Evolutionary conservation across 305 asterid species (phyloP).

Genomic region (Striga hermonthica): DNA sequence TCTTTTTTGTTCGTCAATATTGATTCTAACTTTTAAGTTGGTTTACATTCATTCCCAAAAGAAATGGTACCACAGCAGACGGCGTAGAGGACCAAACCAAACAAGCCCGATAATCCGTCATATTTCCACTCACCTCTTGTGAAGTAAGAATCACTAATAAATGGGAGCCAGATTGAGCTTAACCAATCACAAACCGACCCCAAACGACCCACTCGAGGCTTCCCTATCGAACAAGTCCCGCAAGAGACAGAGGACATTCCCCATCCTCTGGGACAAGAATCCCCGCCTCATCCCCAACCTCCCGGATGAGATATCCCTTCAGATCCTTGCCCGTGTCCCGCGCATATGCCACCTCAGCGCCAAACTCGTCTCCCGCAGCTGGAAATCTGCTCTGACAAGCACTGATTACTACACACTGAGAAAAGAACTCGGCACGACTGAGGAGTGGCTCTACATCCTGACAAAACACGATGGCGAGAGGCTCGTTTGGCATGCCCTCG

Average conservation of each 20-base stretch:
- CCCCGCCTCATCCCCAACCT: conserved; percentile 58
- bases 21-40: conserved; percentile 19
- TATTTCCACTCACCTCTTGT: too few species aligned
- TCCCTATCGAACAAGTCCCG: conserved; percentile 43
- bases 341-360: conserved; percentile 48
- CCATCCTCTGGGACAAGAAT: conserved; percentile 55
- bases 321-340: conserved; percentile 72
- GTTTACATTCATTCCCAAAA: conserved; percentile 16
- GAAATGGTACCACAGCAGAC: conserved; percentile 20
- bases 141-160: too few species aligned
- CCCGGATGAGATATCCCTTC: conserved; percentile 75
- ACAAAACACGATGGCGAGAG: conserved; percentile 52
- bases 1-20: neutral
- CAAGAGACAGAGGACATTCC: conserved; percentile 54
- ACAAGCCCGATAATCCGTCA: conserved; percentile 12
- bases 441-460: conserved; percentile 73
- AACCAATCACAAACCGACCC: conserved; percentile 37
- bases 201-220: conserved; percentile 37
- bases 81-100: conserved; percentile 22
- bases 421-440: conserved; percentile 61
- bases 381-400: conserved; percentile 64
- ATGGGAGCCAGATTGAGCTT: conserved; percentile 68
- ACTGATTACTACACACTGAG: conserved; percentile 54
- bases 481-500: conserved; percentile 69
- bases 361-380: conserved; percentile 58